Base-by-base conservation (phyloP, 2,329 filamentous ascomycete genomes). In the Fusarium sulawesiense region DNA sequence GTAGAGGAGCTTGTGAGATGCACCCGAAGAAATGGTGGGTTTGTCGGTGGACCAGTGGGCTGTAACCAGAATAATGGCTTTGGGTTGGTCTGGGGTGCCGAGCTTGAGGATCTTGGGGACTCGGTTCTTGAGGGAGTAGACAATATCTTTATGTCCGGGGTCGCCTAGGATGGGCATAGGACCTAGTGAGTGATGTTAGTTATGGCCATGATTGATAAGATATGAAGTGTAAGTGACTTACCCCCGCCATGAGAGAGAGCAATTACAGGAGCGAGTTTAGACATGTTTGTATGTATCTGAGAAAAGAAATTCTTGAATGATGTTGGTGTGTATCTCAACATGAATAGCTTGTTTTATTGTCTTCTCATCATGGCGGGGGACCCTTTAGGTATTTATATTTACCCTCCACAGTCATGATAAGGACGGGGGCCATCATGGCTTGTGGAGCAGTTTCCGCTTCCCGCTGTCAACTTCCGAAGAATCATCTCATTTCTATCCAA, bases 81-180 rank as follows among this genome's bases (percentile, higher is more conserved):
- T 80, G 0, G 83, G 84, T 14, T 83, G 80, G 2, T 84, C 78
- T 2, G 84, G 75, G 0, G 86, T 87, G 41, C 83, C 81, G 4
- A 90, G 82, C 68, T 83, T 81, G 48, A 90, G 83, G 53, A 90
- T 82, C 72, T 84, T 78, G 51, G 88, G 88, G 9, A 89, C 83
- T 12, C 83, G 81, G 7, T 81, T 84, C 59, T 82, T 81, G 63
- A 90, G 80, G 1, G 86, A 89, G 50, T 81, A 77, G 37, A 83
- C 82, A 68, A 89, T 85, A 41, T 78, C 74, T 20, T 80, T 80
- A 73, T 89, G 87, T 9, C 67, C 74, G 0, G 86, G 85, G 74
- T 90, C 87, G 63, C 83, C 83, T 8, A 90, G 80, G 20, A 89
- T 60, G 6, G 88, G 88, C 82, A 90, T 81, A 4, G 88, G 88